Evolutionary conservation across 352 stramenopile species (phyloP).

Genomic region (Pythium biforme): DNA sequence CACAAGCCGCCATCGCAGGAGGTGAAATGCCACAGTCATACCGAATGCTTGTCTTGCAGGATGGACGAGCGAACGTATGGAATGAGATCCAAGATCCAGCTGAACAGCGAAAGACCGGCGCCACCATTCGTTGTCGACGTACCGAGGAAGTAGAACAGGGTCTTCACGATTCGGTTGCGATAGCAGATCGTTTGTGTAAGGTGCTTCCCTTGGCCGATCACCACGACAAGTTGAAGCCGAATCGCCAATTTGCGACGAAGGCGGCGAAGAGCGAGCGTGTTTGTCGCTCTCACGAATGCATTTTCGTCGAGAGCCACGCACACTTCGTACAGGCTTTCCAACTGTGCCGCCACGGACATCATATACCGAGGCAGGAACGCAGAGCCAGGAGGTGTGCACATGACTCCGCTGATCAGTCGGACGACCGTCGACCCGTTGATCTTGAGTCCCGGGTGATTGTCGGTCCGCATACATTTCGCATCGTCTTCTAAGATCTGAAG

Average conservation of each 20-base stretch:
- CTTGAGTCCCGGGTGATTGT: slow-evolving; percentile 57
- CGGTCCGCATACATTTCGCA: slow-evolving; percentile 49
- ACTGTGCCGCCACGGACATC: slow-evolving; percentile 77
- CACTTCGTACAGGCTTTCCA: slow-evolving; percentile 71
- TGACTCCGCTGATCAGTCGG: slow-evolving; percentile 70
- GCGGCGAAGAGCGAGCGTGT: slow-evolving; percentile 43
- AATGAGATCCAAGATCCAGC: slow-evolving; percentile 86
- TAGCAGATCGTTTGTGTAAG: slow-evolving; percentile 80
- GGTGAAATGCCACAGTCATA: slow-evolving; percentile 34
- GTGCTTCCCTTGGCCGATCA: slow-evolving; percentile 74
- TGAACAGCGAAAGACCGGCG: slow-evolving; percentile 74
- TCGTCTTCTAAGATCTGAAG: slow-evolving; percentile 83
- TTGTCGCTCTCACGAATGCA: not conserved
- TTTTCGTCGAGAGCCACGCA: slow-evolving; percentile 52
- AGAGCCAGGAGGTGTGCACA: slow-evolving; percentile 61
- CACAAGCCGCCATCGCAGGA: not conserved
- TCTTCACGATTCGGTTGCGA: slow-evolving; percentile 82
- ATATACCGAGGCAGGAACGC: slow-evolving; percentile 85
- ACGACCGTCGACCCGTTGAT: slow-evolving; percentile 73
- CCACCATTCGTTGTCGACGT: slow-evolving; percentile 62
- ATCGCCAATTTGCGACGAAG: slow-evolving; percentile 75
- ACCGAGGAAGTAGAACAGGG: slow-evolving; percentile 71
- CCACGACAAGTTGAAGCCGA: slow-evolving; percentile 71
- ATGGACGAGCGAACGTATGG: slow-evolving; percentile 72
- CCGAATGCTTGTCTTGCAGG: slow-evolving; percentile 71